Base-by-base conservation (phyloP, 306 rosid species). In the Sicyos baderoa region DNA sequence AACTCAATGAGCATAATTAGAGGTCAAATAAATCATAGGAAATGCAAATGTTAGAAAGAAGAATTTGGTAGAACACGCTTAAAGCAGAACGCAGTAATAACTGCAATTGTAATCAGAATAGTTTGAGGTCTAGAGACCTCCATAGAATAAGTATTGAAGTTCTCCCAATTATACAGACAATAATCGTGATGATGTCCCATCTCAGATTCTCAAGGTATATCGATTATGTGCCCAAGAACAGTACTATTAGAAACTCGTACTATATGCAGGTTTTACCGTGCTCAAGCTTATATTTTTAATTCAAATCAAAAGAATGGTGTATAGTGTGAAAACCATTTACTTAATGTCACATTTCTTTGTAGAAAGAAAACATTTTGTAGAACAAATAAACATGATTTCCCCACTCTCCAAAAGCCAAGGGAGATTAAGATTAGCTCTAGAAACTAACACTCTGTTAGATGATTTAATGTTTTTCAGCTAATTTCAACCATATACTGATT, bases 41-140 rank as follows among this genome's bases (percentile, higher is more conserved):
- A 80, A 47, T 40, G 11, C 37, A 66, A 13, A 23, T 42, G 16
- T 29, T 1, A 68, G 68, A 68, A 15, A 64, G 42, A 81, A 7
- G 66, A 15, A 55, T 58, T 65, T 71, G 59, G 65, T 63, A 58
- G 11, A 42, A 19, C 68, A 61, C 14, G 17, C 15, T 61, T 17
- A 35, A n/a, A 61, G 22, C 53, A 64, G 15, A 64, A 64, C 17
- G 6, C 8, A 6, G 37, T 44, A 47, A 7, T 45, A 45, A 12
- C 50, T 64, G 70, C 52, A 19, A 42, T 6, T 40, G 32, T 15
- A 17, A 63, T 42, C 50, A 19, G 52, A 18, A 37, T 63, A 42
- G 70, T 64, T 40, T 44, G 25, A 64, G 52, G 15, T 44, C 70
- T 42, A 44, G 70, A 45, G 53, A 11, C 52, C n/a, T 42, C 53